phyloP scores from a whole-genome alignment of 2,329 filamentous ascomycete species.

The Hymenoscyphus fructigenus region DNA sequence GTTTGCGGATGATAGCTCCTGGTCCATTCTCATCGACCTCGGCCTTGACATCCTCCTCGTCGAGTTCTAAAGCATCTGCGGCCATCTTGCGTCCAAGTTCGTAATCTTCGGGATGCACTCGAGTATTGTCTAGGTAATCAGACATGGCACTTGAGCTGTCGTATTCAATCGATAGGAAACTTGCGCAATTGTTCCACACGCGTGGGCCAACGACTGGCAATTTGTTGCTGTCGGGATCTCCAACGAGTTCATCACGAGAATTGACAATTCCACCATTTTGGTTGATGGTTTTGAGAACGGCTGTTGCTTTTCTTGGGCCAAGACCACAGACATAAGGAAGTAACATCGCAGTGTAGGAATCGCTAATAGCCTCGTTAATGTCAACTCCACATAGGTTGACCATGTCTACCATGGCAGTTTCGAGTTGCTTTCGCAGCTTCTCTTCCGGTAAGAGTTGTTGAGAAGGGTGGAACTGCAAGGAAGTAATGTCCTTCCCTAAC shows the following conservation, averaged over 20 bases:
- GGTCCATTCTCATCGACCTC: constrained; percentile 88
- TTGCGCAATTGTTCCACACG: constrained; percentile 96
- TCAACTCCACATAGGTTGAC: constrained; percentile 96
- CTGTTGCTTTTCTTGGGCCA: constrained; percentile 85
- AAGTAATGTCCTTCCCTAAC: constrained; percentile 82
- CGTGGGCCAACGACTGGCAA: constrained; percentile 79
- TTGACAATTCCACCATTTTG: constrained; percentile 84
- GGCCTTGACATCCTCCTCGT: constrained; percentile 96
- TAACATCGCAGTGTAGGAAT: constrained; percentile 80
- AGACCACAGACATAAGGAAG: constrained; percentile 89
- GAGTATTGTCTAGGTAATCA: constrained; percentile 93
- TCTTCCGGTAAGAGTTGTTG: constrained; percentile 87
- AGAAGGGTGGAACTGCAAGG: constrained; percentile 83
- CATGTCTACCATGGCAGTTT: constrained; percentile 98
- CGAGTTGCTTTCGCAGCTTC: constrained; percentile 80
- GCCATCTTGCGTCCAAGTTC: constrained; percentile 98
- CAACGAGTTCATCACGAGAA: constrained; percentile 83
- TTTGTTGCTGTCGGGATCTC: constrained; percentile 78
- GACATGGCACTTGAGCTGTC: constrained; percentile 78
- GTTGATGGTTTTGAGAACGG: constrained; percentile 85
- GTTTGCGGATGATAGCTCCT: constrained; percentile 86
- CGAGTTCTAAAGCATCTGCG: constrained; percentile 90
- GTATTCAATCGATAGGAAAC: constrained; percentile 88
- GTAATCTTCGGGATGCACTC: constrained; percentile 97
- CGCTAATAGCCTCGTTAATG: constrained; percentile 84